Base-by-base conservation (phyloP, 1,284 basidiomycete species). In the Hortiboletus rubellus region DNA sequence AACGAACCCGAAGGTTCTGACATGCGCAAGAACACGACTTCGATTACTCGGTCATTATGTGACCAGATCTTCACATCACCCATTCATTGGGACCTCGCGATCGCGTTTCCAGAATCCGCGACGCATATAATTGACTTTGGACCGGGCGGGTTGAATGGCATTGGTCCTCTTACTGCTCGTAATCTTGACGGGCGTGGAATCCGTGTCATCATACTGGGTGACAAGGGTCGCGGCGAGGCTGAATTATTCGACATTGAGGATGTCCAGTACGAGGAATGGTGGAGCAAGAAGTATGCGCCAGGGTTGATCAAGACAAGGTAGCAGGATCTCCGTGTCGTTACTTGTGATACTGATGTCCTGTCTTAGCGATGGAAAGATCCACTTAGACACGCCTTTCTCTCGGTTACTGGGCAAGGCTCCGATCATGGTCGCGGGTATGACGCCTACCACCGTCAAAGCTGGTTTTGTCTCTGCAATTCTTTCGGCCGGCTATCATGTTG, bases 401-500 rank as follows among this genome's bases (percentile, higher is more conserved):
- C 91, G 96, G 61, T 84, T 98, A 50, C 78, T 98, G 38, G 94
- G 94, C 65, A 98, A 98, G 77, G 87, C 96, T 2, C 96, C 96
- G 18, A 89, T 99, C 74, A 98, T 98, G 95, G 94, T 99, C 47
- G 94, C 94, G 48, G 97, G 96, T 63, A 99, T 99, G 97, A 97
- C 95, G 0, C 95, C 95, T 1, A 89, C 88, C 1, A 98, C 95
- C 24, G 95, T 98, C 61, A 89, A 94, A 69, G 89, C 89, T 50
- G 93, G 93, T 44, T 94, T 97, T 72, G 94, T 97, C 63, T 86
- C 88, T 58, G 95, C 96, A 8, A 84, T 96, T 40, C 87, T 98
- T 65, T 86, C 92, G 66, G 96, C 96, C 30, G 96, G 96, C 2
- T 98, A 91, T 76, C 95, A 98, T 73, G 84, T 98, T 68, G 96